Evolutionary conservation across 495 filamentous ascomycete genomes (phyloP).

Genomic region (Tuber brumale): DNA sequence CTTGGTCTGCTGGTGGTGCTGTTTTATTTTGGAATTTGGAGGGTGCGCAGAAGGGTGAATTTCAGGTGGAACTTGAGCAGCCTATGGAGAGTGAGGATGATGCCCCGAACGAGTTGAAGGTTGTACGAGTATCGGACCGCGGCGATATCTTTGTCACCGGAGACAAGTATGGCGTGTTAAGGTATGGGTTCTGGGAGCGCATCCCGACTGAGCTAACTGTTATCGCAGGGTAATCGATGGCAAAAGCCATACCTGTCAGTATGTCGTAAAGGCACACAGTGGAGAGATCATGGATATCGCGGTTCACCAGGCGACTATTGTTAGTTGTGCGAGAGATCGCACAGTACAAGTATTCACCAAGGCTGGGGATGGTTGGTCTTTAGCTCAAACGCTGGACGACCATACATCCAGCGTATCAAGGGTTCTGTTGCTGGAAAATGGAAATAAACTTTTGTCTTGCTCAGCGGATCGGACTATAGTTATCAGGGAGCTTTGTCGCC

Average conservation of each 20-base stretch:
- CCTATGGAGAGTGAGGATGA: constrained; percentile 50
- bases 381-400: constrained; percentile 71
- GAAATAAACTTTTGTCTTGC: constrained; percentile 69
- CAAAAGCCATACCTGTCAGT: constrained; percentile 34
- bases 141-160: constrained; percentile 67
- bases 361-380: constrained; percentile 49
- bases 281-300: constrained; percentile 79
- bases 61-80: constrained; percentile 64
- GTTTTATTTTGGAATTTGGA: constrained; percentile 74
- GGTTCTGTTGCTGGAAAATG: constrained; percentile 57
- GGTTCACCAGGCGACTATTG: constrained; percentile 61
- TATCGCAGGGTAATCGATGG: constrained; percentile 47
- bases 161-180: constrained; percentile 75
- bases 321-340: constrained; percentile 77
- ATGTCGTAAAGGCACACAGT: constrained; percentile 64
- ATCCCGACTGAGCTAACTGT: constrained; percentile 14
- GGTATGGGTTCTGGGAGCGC: constrained; percentile 46
- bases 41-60: constrained; percentile 59
- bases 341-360: constrained; percentile 79
- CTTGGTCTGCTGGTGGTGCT: constrained; percentile 72
- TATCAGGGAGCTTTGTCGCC: constrained; percentile 58
- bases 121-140: constrained; percentile 55
- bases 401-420: constrained; percentile 65
- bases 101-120: constrained; percentile 66
- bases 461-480: constrained; percentile 83